A percentile compares a stretch with the other conserved stretches of the same genome.
These are phyloP conservation scores for Lumnitzera racemosa DNA, from an alignment of 345 rosid species.

Conservation along the genomic window DNA sequence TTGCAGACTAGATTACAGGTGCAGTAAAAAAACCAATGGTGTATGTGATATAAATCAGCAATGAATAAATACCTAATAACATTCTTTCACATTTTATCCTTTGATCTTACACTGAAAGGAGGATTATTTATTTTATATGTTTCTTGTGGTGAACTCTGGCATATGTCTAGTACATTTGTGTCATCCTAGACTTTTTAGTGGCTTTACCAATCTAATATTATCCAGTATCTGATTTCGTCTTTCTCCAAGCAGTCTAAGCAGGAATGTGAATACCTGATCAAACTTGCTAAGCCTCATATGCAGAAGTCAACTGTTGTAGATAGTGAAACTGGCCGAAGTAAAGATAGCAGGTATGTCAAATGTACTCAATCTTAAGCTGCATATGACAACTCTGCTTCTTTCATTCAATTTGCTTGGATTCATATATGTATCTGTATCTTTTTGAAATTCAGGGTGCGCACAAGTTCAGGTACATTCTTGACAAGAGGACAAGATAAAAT, in stretches of 20 bases:
- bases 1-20: no score
- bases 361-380: background rate
- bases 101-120: no score
- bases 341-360: slow-evolving; percentile 66
- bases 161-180: background rate
- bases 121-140: no score
- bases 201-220: no score
- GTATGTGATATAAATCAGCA: no score
- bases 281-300: slow-evolving; percentile 83
- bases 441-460: slow-evolving; percentile 61
- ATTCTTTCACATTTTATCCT: no score
- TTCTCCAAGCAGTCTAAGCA: slow-evolving; percentile 48
- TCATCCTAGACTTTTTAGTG: background rate
- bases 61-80: no score
- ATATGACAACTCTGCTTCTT: background rate
- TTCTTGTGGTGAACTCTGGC: no score
- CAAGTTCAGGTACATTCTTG: slow-evolving; percentile 87
- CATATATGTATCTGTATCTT: background rate
- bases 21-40: no score
- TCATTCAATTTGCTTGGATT: background rate
- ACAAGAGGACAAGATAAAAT: slow-evolving; percentile 71
- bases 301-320: slow-evolving; percentile 86
- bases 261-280: slow-evolving; percentile 79
- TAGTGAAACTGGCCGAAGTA: slow-evolving; percentile 79
- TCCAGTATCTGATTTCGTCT: background rate